Evolutionary conservation across 2,329 filamentous ascomycete genomes (phyloP), one percentile per base, ranked within the genome.

Genomic region (Paecilomyces dactylethromorphus): DNA sequence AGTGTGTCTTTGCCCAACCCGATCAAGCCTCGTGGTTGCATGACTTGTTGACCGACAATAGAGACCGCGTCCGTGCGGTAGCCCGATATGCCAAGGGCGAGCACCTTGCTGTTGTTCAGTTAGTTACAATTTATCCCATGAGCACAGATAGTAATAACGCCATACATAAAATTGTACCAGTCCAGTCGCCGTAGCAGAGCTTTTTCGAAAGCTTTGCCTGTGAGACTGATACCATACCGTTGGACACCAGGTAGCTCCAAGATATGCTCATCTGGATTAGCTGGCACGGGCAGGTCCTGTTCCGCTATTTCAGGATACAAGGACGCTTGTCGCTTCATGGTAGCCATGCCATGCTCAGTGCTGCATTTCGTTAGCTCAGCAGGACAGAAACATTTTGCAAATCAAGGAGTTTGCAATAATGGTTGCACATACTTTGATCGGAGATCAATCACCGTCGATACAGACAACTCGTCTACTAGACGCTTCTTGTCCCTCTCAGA

Each of bases 361-460:
- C 87, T 89, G 54, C 26, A 51, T 21, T 22, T 3, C 10, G 15
- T 53, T 58, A 53, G 35, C 52, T 32, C n/a, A 18, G n/a, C 5
- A 45, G 39, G 32, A 18, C n/a, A 18, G 15, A 18, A 21, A 45
- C 4, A 2, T 6, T 18, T 45, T 18, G n/a, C 10, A 6, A 8
- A 33, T 3, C 2, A 21, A 13, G 18, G 13, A 45, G 39, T n/a
- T 13, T n/a, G 6, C 13, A 15, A 15, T 33, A 3, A 3, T 13
- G 12, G 32, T n/a, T 53, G 50, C 15, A 22, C 54, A 60, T 80
- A 90, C 85, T 87, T 85, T 62, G 91, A 90, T 58, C 92, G 84
- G 11, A 96, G 78, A 76, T 96, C 92, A 60, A 96, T 82, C 49
- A 96, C 83, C 2, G 86, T 90, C 64, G 81, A 84, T 63, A 96